Base-by-base conservation (phyloP, 768 basidiomycete genomes). In the Boletus fagicola region DNA sequence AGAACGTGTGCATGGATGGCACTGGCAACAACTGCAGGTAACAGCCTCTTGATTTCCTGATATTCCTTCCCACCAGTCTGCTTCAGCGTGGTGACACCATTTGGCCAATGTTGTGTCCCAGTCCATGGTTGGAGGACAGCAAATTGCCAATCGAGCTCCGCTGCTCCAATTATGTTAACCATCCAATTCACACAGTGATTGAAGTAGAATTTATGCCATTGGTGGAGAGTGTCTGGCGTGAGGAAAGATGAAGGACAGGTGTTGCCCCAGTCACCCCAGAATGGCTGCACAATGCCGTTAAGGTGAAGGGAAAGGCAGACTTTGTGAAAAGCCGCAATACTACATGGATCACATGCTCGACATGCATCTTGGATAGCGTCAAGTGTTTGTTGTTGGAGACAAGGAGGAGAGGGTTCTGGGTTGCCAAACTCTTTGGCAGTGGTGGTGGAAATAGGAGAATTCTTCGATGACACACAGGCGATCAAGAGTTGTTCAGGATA, bases 261-360 rank as follows among this genome's bases (percentile, higher is more conserved):
- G 8, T 61, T 12, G 0, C 56, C 43, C 70, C 68, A 73, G 45
- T 71, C 60, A 0, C 49, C 30, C 75, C 74, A 78, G 52, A 78
- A 77, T 2, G 68, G 76, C 0, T 9, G 6, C 18, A 53, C 31
- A 6, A 62, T 51, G 22, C 46, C 38, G 26, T 48, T 54, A 0
- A 49, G 10, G 7, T 18, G 33, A 5, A 35, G 12, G 5, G 22
- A 4, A 40, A 54, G 54, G 5, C 47, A 54, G 9, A 42, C 18
- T n/a, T 48, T 54, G 4, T 54, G 30, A 4, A 49, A 54, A 0
- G 22, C 5, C 0, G 7, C 10, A 15, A 54, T 40, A 5, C 40
- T 6, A 16, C 30, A 48, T 2, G 22, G 39, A 4, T 54, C 39
- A 13, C 42, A 38, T 11, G 24, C 2, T 11, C 0, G 0, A 31